Evolutionary conservation across 352 stramenopile species (phyloP).

Genomic region (Pythium angustatum): DNA sequence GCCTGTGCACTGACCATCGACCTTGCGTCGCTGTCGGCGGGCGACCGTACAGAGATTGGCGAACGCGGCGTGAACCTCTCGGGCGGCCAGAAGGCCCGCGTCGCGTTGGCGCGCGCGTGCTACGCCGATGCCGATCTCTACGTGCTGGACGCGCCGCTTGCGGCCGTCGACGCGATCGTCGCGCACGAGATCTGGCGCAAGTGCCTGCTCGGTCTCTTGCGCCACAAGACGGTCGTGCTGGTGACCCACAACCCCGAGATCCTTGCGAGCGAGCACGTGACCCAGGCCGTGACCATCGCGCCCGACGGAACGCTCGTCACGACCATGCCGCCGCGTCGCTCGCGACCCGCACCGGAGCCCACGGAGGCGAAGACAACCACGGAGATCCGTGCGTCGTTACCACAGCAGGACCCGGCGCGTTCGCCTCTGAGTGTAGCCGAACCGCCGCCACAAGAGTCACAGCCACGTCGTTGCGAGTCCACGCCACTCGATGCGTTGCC

Average conservation of each 20-base stretch:
- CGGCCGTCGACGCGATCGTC: too few species aligned
- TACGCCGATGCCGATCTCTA: slow-evolving; percentile 51
- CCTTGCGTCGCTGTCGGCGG: slow-evolving; percentile 54
- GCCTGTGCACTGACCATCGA: slow-evolving; percentile 47
- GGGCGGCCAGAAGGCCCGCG: slow-evolving; percentile 46
- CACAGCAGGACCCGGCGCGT: background rate
- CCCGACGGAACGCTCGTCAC: background rate
- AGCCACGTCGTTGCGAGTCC: too few species aligned
- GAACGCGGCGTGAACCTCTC: slow-evolving; percentile 45
- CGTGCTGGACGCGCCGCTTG: slow-evolving; percentile 47
- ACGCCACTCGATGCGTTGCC: background rate
- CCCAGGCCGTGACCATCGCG: background rate
- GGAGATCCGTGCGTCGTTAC: background rate
- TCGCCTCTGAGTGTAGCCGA: too few species aligned
- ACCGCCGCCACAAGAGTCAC: too few species aligned
- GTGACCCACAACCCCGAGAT: slow-evolving; percentile 60
- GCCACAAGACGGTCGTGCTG: slow-evolving; percentile 55
- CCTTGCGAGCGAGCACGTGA: slow-evolving; percentile 24
- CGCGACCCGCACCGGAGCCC: background rate
- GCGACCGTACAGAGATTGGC: slow-evolving; percentile 52
- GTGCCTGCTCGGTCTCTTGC: slow-evolving; percentile 50
- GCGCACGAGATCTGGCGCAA: slow-evolving; percentile 66
- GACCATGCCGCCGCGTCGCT: background rate
- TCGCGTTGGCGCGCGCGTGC: slow-evolving; percentile 45
- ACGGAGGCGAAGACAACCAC: background rate